A percentile compares a stretch with the other conserved stretches of the same genome.
Evolutionary conservation across 2,329 filamentous ascomycete species (phyloP).

Genomic region (Parascedosporium putredinis): DNA sequence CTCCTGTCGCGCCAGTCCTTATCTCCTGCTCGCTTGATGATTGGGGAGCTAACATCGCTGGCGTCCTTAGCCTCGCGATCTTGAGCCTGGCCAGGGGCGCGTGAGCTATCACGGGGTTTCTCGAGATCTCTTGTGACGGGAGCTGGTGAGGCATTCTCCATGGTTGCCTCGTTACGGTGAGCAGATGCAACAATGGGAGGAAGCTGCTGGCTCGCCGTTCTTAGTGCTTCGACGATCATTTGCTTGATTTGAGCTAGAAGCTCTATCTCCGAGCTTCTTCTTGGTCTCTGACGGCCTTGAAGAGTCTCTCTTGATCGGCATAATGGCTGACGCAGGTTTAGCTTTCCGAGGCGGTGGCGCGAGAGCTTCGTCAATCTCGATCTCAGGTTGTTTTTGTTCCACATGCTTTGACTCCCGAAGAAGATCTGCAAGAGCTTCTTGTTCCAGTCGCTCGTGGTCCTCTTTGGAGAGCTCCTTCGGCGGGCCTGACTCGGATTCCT

Average conservation of each 20-base stretch:
- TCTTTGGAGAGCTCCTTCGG: constrained; percentile 48
- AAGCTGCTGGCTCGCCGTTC: too few species aligned
- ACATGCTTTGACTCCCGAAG: constrained; percentile 47
- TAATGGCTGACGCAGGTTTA: constrained; percentile 46
- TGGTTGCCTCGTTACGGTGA: background rate
- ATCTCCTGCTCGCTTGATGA: constrained; percentile 22
- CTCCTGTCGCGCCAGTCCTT: constrained; percentile 17
- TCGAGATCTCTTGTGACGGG: background rate
- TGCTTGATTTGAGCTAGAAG: constrained; percentile 16
- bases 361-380: constrained; percentile 46
- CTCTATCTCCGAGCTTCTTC: constrained; percentile 15
- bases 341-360: constrained; percentile 43
- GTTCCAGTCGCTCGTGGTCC: constrained; percentile 46
- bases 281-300: constrained; percentile 28
- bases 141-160: background rate
- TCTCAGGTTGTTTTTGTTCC: constrained; percentile 37
- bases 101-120: background rate
- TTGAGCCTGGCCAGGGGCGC: constrained; percentile 15
- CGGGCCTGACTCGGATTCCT: constrained; percentile 27
- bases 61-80: constrained; percentile 18
- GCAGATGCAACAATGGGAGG: background rate
- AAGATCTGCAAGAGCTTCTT: constrained; percentile 47
- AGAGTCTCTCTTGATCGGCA: constrained; percentile 39
- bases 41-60: constrained; percentile 22
- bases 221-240: too few species aligned